A percentile compares a stretch with the other conserved stretches of the same genome.
phyloP scores from a whole-genome alignment of 1,284 basidiomycete species.

The Microbotryum lychnidis-dioicae region DNA sequence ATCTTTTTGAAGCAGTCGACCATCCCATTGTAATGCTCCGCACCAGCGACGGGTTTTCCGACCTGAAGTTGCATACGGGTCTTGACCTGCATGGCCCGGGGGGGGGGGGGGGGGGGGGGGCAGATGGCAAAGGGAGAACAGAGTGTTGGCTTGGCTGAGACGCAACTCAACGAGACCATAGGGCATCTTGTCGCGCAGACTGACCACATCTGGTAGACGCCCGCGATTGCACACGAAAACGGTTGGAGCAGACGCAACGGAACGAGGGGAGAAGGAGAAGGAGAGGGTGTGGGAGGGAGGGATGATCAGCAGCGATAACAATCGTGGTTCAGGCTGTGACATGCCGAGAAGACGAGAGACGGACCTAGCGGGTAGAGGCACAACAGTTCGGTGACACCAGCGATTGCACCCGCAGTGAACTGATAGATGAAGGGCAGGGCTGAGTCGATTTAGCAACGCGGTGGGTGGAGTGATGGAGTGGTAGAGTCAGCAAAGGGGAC shows the following conservation, averaged over 20 bases:
- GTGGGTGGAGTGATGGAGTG: not conserved
- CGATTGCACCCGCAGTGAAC: slow-evolving; percentile 83
- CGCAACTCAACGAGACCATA: slow-evolving; percentile 26
- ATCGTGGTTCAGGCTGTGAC: not conserved
- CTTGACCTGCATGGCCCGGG: slow-evolving; percentile 54
- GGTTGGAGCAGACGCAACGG: not conserved
- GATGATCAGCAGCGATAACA: slow-evolving; percentile 7
- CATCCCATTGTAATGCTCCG: slow-evolving; percentile 51
- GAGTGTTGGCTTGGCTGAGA: slow-evolving; percentile 37
- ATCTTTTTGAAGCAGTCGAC: slow-evolving; percentile 70
- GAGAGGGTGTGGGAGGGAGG: not conserved
- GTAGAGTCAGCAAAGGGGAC: not conserved
- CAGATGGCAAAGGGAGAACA: slow-evolving; percentile 31
- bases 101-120: slow-evolving; percentile 1
- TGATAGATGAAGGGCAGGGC: slow-evolving; percentile 48
- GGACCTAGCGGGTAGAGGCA: slow-evolving; percentile 85
- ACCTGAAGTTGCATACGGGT: slow-evolving; percentile 94
- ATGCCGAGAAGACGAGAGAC: slow-evolving; percentile 32
- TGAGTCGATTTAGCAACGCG: slow-evolving; percentile 1
- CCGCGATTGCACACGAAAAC: slow-evolving; percentile 3
- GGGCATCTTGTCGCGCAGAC: not conserved
- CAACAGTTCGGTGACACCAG: slow-evolving; percentile 69
- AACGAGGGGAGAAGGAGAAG: not conserved
- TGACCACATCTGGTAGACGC: slow-evolving; percentile 18
- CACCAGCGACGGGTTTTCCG: slow-evolving; percentile 53